Conservation (phyloP, 441 rosid species). For the Mallotus repandus region DNA sequence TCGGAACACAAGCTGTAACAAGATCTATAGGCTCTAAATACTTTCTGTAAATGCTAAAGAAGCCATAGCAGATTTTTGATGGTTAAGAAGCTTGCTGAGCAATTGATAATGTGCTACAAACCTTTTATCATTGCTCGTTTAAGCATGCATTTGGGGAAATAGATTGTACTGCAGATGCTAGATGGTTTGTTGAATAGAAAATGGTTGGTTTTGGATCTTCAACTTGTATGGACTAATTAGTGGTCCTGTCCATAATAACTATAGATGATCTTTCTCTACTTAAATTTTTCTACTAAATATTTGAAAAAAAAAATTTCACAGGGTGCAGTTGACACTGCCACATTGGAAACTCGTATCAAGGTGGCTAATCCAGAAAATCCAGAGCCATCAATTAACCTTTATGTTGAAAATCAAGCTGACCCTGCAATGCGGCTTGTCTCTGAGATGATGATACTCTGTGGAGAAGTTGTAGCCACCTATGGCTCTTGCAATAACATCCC, state of each 20-base stretch:
- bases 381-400: slow-evolving; percentile 72
- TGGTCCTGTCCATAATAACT: background rate
- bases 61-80: background rate
- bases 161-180: background rate
- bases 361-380: slow-evolving; percentile 87
- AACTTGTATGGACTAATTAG: background rate
- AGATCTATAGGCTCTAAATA: slow-evolving; percentile 1
- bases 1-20: background rate
- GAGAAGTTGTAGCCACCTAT: slow-evolving; percentile 82
- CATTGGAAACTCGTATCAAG: slow-evolving; percentile 82
- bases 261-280: background rate
- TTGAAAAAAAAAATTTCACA: slow-evolving; percentile 25
- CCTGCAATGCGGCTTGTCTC: slow-evolving; percentile 92
- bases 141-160: background rate
- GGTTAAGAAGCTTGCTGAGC: background rate
- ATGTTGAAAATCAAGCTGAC: slow-evolving; percentile 88
- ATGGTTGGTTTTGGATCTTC: background rate
- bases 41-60: slow-evolving; percentile 11
- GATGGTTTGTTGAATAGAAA: slow-evolving; percentile 7
- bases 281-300: no score
- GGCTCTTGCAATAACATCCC: slow-evolving; percentile 72
- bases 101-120: background rate
- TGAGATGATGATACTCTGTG: slow-evolving; percentile 99
- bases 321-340: slow-evolving; percentile 90
- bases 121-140: background rate